Evolutionary conservation across 352 stramenopile genomes (phyloP), one percentile per base, ranked within the genome.

Genomic region (Pythium aquatile): DNA sequence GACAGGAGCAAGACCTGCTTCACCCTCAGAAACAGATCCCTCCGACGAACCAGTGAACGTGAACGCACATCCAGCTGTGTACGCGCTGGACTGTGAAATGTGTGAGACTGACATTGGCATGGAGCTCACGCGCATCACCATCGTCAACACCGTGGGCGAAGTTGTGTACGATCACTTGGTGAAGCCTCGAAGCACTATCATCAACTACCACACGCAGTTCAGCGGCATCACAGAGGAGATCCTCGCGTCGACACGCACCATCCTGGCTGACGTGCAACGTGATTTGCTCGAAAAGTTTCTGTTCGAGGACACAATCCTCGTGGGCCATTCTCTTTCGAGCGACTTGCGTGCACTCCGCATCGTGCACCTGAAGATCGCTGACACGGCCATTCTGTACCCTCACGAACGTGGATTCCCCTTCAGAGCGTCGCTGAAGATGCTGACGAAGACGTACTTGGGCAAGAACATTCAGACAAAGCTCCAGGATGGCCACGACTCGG

Each of bases 11-110:
- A 73, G 77, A 24, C 61, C 75, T 1, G 55, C 42, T 5, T 5
- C 10, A 51, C 3, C n/a, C 6, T 52, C 7, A 16, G 39, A 47
- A 13, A 5, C 39, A 11, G 17, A n/a, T 24, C 7, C 39, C 2
- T 29, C 42, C 8, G 42, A 8, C n/a, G 42, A 49, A 30, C 6
- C 7, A 39, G 24, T 35, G 49, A 40, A 40, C 13, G 24, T 35
- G 49, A 40, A 40, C 13, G n/a, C 39, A 13, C 20, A 20, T 20
- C n/a, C 60, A 1, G 72, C 76, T 33, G 75, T 93, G 44, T 85
- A 88, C 58, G 88, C 84, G n/a, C 51, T 97, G 46, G 88, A 97
- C 58, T 97, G 88, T 66, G 88, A 97, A 61, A 97, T 97, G 88
- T 94, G 87, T 55, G 83, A 95, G 68, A 97, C 88, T 2, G 87